Evolutionary conservation across 805 yeast species (phyloP), one percentile per base, ranked within the genome.

Genomic region (Candida ficus): DNA sequence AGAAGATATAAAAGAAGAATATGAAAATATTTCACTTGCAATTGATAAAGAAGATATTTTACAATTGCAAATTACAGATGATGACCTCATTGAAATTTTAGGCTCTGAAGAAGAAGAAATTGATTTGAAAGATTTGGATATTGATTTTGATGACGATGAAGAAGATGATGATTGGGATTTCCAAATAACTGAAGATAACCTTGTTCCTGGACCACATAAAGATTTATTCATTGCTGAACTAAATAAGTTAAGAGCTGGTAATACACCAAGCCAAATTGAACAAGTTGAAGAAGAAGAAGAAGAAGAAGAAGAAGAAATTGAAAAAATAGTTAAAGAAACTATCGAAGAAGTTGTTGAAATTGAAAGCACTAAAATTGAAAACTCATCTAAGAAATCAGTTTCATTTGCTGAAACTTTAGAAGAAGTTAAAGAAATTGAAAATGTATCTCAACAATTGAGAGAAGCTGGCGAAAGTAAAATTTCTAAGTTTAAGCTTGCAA

Each of bases 341-440:
- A 25, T 11, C 7, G 42, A 35, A 4, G 42, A 41, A 29, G 46
- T 38, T 2, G 57, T 44, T 9, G 49, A 47, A 10, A 18, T 20
- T 22, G 33, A 32, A 22, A 25, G 31, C 11, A 39, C n/a, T n/a
- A n/a, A 31, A 18, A 38, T 16, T 3, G 30, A 29, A 16, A 16
- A 9, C 3, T 17, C 22, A 18, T 6, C 14, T 18, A 66, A 66
- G 46, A 78, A 76, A 49, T 60, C 73, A 3, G 87, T 82, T 9
- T 58, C 70, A 14, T 82, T 81, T 60, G 67, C 79, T 0, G 57
- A 59, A 2, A 62, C 62, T 3, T 63, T 78, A 25, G 75, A 78
- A 33, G 34, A 41, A 20, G 71, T 83, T 10, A 80, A 78, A 45
- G 78, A 77, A 42, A 68, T 82, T 35, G 83, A 76, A 36, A 74